A percentile compares a stretch with the other conserved stretches of the same genome.
Evolutionary conservation across 768 basidiomycete species (phyloP).

Genomic region (Tylopilus vinaceipallidus): DNA sequence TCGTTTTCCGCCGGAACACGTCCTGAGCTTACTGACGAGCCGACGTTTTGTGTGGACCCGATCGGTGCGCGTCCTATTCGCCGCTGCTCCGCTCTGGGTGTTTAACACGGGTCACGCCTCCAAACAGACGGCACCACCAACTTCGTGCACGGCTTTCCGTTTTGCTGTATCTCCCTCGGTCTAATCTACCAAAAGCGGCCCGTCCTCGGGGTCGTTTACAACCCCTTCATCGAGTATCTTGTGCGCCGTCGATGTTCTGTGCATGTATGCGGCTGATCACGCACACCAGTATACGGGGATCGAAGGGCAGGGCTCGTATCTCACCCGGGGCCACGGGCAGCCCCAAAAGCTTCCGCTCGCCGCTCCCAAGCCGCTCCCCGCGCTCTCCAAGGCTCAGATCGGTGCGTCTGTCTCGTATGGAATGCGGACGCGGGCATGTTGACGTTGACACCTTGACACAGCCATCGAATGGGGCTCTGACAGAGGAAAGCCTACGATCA

Average conservation of each 20-base stretch:
- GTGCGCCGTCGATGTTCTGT: constrained; percentile 40
- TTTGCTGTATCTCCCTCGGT: constrained; percentile 88
- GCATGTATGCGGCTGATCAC: not conserved
- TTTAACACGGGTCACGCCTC: not conserved
- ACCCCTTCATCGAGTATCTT: constrained; percentile 86
- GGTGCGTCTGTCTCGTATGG: constrained; percentile 36
- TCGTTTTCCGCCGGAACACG: constrained; percentile 77
- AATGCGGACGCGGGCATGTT: not conserved
- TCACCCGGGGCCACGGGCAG: constrained; percentile 48
- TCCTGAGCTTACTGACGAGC: constrained; percentile 74
- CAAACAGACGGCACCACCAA: constrained; percentile 81
- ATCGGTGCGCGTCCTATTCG: constrained; percentile 55
- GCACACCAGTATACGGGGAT: constrained; percentile 66
- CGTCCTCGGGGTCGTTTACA: constrained; percentile 88
- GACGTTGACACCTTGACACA: constrained; percentile 25
- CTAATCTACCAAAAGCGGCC: constrained; percentile 80
- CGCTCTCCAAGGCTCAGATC: constrained; percentile 69
- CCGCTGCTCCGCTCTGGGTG: not conserved
- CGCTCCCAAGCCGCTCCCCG: constrained; percentile 59
- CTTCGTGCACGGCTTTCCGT: constrained; percentile 83
- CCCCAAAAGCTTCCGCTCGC: constrained; percentile 65
- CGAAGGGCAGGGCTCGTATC: constrained; percentile 76
- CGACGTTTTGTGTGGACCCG: constrained; percentile 96
- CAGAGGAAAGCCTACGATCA: constrained; percentile 51
- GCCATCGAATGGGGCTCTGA: constrained; percentile 92